Percentiles rank a stretch among this genome's conserved stretches.
These are phyloP conservation scores for Microstegium vimineum DNA, from an alignment of 176 grass and related monocot species.

Conservation along the genomic window DNA sequence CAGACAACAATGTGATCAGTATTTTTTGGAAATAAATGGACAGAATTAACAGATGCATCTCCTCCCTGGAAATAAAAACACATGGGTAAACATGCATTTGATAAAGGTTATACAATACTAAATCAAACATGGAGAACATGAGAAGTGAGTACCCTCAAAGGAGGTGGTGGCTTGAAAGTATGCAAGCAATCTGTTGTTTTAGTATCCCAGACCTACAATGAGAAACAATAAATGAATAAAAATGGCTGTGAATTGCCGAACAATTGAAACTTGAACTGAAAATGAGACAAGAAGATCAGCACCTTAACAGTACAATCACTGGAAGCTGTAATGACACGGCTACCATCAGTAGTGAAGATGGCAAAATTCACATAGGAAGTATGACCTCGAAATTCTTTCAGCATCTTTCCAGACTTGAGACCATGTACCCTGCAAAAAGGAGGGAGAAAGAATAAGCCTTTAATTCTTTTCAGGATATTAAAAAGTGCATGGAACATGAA, in stretches of 20 bases:
- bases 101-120: neutral
- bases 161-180: constrained; percentile 92
- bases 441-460: neutral
- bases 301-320: constrained; percentile 99
- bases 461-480: constrained; percentile 4
- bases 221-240: constrained; percentile 38
- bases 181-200: constrained; percentile 99
- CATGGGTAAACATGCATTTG: constrained; percentile 14
- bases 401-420: constrained; percentile 94
- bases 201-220: constrained; percentile 81
- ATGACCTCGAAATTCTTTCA: constrained; percentile 98
- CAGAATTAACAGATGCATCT: constrained; percentile 87
- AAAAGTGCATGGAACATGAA: constrained; percentile 12
- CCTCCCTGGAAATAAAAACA: constrained; percentile 64
- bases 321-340: constrained; percentile 91
- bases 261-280: neutral
- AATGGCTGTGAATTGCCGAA: neutral
- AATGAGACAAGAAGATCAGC: constrained; percentile 15
- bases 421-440: constrained; percentile 80
- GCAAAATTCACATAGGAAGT: constrained; percentile 91
- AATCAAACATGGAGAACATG: neutral
- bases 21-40: constrained; percentile 94
- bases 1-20: constrained; percentile 93
- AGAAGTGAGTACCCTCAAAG: constrained; percentile 67
- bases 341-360: constrained; percentile 86